phyloP scores from a whole-genome alignment of 2,329 filamentous ascomycete species.

The Fusarium subtropicale region DNA sequence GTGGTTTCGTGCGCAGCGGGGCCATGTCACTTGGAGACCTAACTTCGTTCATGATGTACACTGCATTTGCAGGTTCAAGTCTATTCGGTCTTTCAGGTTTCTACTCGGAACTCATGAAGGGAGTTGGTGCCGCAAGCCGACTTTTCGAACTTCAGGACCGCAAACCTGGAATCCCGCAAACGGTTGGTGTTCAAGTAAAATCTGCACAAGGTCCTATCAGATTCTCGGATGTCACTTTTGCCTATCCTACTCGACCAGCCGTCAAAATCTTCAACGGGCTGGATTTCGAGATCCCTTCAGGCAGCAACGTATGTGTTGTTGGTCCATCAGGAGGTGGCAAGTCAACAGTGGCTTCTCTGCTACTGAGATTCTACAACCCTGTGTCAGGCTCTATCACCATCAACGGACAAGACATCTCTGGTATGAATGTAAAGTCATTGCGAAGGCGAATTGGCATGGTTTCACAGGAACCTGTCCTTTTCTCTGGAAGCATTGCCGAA shows the following conservation, averaged over 20 bases:
- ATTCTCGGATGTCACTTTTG: conserved; percentile 87
- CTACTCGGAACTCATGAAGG: conserved; percentile 99
- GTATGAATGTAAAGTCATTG: conserved; percentile 93
- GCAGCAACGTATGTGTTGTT: conserved; percentile 95
- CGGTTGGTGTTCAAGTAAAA: conserved; percentile 79
- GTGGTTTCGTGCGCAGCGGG: conserved; percentile 87
- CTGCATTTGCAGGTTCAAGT: conserved; percentile 84
- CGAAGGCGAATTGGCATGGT: conserved; percentile 94
- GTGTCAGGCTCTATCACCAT: conserved; percentile 82
- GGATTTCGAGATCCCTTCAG: conserved; percentile 90
- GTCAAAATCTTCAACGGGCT: conserved; percentile 91
- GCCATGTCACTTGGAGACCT: conserved; percentile 91
- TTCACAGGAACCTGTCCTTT: conserved; percentile 93
- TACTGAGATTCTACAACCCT: conserved; percentile 91
- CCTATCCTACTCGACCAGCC: conserved; percentile 92
- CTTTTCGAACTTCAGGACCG: conserved; percentile 96
- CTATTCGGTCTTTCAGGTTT: conserved; percentile 95
- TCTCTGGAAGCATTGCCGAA: conserved; percentile 85
- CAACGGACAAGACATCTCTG: conserved; percentile 82
- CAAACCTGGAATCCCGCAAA: conserved; percentile 86
- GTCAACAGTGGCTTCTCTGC: conserved; percentile 90
- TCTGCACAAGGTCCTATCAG: conserved; percentile 90
- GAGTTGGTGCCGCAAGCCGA: conserved; percentile 94
- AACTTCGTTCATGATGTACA: conserved; percentile 98
- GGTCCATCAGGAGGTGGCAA: conserved; percentile 97